A percentile compares a stretch with the other conserved stretches of the same genome.
Evolutionary conservation across 441 rosid genomes (phyloP).

Genomic region (Adansonia madagascariensis): DNA sequence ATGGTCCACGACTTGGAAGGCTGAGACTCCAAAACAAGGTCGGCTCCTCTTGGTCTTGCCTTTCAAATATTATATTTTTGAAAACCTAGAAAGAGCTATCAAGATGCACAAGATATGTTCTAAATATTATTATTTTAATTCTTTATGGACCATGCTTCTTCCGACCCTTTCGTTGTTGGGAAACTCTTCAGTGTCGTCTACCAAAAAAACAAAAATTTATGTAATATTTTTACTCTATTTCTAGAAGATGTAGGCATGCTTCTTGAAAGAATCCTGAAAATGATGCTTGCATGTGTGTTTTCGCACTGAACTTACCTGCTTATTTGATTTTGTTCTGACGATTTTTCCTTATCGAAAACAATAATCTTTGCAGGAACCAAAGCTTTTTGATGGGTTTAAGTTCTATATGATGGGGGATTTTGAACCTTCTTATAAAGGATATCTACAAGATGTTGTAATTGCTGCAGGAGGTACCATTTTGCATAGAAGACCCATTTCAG

Average conservation of each 20-base stretch:
- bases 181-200: neutral
- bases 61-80: conserved; percentile 15
- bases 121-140: neutral
- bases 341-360: conserved; percentile 1
- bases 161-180: neutral
- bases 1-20: conserved; percentile 81
- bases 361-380: conserved; percentile 59
- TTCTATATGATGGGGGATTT: conserved; percentile 75
- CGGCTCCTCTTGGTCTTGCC: conserved; percentile 21
- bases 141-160: neutral
- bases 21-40: conserved; percentile 70
- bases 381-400: conserved; percentile 58
- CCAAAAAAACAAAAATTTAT: neutral
- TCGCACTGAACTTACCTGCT: conserved; percentile 7
- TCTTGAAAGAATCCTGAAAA: conserved; percentile 13
- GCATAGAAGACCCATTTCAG: conserved; percentile 65
- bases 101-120: neutral
- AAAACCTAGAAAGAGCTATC: neutral
- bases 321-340: neutral
- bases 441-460: conserved; percentile 67
- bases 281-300: neutral
- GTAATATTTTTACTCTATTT: neutral
- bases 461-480: conserved; percentile 75
- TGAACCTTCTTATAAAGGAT: conserved; percentile 62
- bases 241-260: neutral